phyloP scores from a whole-genome alignment of 805 yeast species.

The Candida nonsorbophila region DNA sequence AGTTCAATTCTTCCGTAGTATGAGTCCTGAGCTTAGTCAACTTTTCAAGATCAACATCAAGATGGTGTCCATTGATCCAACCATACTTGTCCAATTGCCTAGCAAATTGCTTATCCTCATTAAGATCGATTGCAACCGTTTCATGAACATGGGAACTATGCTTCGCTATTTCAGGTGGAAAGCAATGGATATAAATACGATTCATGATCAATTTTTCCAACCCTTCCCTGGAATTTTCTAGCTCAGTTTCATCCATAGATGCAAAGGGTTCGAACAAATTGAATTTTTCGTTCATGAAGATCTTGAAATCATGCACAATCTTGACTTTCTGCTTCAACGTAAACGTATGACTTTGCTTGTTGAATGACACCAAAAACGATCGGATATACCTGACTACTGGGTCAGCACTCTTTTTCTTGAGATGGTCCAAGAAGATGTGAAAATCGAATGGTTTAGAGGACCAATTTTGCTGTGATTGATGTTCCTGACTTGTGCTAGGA shows the following conservation, averaged over 20 bases:
- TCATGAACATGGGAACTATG: constrained; percentile 20
- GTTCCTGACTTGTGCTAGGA: constrained; percentile 19
- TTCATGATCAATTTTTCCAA: constrained; percentile 91
- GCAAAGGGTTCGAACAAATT: constrained; percentile 66
- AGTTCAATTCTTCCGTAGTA: constrained; percentile 21
- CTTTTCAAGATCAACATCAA: constrained; percentile 57
- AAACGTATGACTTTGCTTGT: constrained; percentile 54
- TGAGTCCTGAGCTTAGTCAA: constrained; percentile 27
- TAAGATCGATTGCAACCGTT: constrained; percentile 53
- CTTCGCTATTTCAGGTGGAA: constrained; percentile 65
- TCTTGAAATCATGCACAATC: constrained; percentile 70
- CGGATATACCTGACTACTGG: constrained; percentile 83
- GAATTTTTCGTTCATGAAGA: constrained; percentile 64
- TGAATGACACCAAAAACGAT: constrained; percentile 77
- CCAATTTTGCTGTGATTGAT: constrained; percentile 35
- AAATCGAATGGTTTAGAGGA: constrained; percentile 67
- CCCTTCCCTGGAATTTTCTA: constrained; percentile 81
- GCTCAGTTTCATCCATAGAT: constrained; percentile 47
- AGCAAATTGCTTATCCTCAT: constrained; percentile 49
- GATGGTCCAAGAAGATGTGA: constrained; percentile 67
- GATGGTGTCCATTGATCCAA: constrained; percentile 70
- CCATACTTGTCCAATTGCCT: constrained; percentile 55
- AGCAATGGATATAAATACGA: constrained; percentile 69
- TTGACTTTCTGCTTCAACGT: constrained; percentile 73
- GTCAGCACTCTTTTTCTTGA: constrained; percentile 73